These are phyloP conservation scores for Fraxinus latifolia DNA, from an alignment of 305 asterid genomes.

Conservation along the genomic window DNA sequence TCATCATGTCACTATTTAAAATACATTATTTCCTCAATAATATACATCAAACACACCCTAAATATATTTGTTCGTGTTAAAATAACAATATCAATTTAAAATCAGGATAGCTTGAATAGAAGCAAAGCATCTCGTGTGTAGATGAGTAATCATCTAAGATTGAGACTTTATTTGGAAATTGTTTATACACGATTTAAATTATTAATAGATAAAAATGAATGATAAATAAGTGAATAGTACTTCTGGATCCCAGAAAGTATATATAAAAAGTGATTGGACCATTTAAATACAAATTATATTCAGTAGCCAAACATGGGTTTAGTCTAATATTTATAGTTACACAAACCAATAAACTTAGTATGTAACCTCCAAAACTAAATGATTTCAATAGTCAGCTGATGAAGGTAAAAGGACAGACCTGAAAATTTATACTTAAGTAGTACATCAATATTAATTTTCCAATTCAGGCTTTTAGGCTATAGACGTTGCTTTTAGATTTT, in stretches of 20 bases:
- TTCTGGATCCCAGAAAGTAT: too few relatives aligned
- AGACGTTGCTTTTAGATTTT: background rate
- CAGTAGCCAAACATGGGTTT: too few relatives aligned
- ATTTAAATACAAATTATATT: too few relatives aligned
- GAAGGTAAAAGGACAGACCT: background rate
- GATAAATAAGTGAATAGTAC: too few relatives aligned
- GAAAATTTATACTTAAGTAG: background rate
- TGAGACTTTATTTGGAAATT: background rate
- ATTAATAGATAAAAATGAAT: too few relatives aligned
- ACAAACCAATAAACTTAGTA: background rate
- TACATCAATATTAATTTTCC: background rate
- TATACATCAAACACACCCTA: too few relatives aligned
- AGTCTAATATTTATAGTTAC: too few relatives aligned
- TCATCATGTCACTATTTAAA: too few relatives aligned
- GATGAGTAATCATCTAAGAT: background rate
- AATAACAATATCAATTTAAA: background rate
- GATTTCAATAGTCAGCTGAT: background rate
- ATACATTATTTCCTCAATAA: too few relatives aligned
- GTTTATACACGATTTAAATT: too few relatives aligned
- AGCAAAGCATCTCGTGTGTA: background rate
- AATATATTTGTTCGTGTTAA: background rate
- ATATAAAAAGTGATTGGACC: too few relatives aligned
- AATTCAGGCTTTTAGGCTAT: background rate
- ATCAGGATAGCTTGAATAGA: background rate
- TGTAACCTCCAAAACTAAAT: background rate